Conservation (phyloP, 1,139 yeast genomes). For the Kurtzmaniella quercitrusa region DNA sequence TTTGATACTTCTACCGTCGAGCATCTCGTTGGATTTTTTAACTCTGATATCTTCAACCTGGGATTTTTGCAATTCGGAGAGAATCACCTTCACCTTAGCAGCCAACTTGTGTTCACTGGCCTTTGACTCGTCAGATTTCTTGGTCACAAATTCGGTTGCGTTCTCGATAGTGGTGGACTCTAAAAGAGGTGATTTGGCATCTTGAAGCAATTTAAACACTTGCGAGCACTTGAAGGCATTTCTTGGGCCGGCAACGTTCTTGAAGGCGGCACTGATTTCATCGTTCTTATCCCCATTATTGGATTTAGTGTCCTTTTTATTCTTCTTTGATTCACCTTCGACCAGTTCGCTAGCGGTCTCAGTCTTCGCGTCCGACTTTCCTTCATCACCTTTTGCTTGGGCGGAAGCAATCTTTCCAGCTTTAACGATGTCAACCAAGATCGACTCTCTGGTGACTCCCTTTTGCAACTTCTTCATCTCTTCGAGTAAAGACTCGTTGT, state of each 20-base stretch:
- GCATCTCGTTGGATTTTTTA: slow-evolving; percentile 21
- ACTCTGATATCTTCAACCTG: slow-evolving; percentile 49
- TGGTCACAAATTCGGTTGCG: slow-evolving; percentile 21
- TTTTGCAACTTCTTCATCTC: slow-evolving; percentile 38
- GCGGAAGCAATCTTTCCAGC: slow-evolving; percentile 9
- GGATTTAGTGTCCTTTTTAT: slow-evolving; percentile 19
- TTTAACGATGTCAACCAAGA: slow-evolving; percentile 40
- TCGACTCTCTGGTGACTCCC: slow-evolving; percentile 37
- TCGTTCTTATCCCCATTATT: slow-evolving; percentile 23
- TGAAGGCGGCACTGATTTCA: slow-evolving; percentile 11
- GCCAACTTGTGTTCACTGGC: slow-evolving; percentile 37
- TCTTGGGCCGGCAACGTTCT: slow-evolving; percentile 16
- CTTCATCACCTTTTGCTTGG: slow-evolving; percentile 9
- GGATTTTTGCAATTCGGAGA: slow-evolving; percentile 50
- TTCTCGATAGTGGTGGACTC: slow-evolving; percentile 14
- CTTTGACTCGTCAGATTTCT: slow-evolving; percentile 35
- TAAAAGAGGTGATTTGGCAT: slow-evolving; percentile 15
- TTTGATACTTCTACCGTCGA: slow-evolving; percentile 23
- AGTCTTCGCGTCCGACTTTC: no score
- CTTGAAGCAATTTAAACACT: slow-evolving; percentile 24
- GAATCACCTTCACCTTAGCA: slow-evolving; percentile 48
- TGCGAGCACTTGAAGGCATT: slow-evolving; percentile 30
- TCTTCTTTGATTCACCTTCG: background rate
- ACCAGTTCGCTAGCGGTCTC: slow-evolving; percentile 6
- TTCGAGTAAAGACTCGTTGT: slow-evolving; percentile 24